Evolutionary conservation across 2,329 filamentous ascomycete genomes (phyloP), one percentile per base, ranked within the genome.

Genomic region (Alternaria solani): DNA sequence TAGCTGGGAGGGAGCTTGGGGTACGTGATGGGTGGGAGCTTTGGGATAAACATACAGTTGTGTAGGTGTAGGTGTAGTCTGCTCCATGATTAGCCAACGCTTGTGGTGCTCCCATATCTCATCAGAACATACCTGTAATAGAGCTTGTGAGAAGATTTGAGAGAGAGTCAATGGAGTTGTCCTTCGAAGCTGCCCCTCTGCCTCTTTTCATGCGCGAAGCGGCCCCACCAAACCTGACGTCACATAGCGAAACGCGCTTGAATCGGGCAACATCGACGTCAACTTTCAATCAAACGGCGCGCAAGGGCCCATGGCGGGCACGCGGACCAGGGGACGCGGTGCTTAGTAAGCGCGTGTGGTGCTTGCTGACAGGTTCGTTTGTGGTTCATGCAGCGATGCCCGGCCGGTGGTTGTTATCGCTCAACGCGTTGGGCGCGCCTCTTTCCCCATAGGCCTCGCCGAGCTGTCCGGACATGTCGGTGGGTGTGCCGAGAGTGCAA

Each of bases 211-310:
- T 59, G 36, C 39, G 57, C 42, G 44, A 57, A 32, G 49, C n/a
- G 63, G 70, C 66, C 70, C 68, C 70, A 68, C 57, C 41, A 51
- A 9, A 7, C 68, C 62, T 61, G 65, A 73, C 70, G 69, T 73
- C 70, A 73, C 67, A 61, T 25, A 32, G 52, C 41, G 42, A 55
- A 51, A 47, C 52, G 42, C 42, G 51, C 46, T 49, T 34, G 59
- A 48, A 70, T 74, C 61, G 65, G 68, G 63, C 57, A 60, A 57
- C 60, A 63, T 51, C 68, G 63, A 73, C 71, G 70, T 73, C 70
- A 73, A 69, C 58, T 38, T 48, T 59, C 46, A 59, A 53, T 64
- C 59, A 61, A 67, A 61, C 46, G 26, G 12, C 34, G 28, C 39
- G 48, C 46, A 53, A 43, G 54, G 47, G 23, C 48, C 48, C 28